Percentiles rank a stretch among this genome's conserved stretches.
These are phyloP conservation scores for Collybiopsis luxurians DNA, from an alignment of 768 basidiomycete species.

Conservation along the genomic window DNA sequence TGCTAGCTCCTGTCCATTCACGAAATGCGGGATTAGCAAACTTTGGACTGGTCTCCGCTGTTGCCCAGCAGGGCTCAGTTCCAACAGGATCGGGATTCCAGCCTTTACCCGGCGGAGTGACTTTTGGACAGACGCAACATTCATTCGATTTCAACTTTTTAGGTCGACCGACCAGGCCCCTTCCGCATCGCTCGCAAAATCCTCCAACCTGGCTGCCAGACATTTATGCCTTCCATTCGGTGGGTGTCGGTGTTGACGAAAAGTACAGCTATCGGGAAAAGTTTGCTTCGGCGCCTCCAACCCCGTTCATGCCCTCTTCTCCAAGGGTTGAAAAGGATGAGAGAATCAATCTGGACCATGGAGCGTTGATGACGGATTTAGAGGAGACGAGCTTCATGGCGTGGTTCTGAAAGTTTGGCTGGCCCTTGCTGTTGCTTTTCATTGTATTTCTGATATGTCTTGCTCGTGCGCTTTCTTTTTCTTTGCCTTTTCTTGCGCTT, in stretches of 20 bases:
- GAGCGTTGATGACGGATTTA: slow-evolving; percentile 51
- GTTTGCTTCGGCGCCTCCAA: slow-evolving; percentile 31
- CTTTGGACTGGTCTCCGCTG: not conserved
- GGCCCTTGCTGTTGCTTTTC: too few relatives aligned
- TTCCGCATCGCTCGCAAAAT: not conserved
- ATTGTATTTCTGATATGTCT: too few relatives aligned
- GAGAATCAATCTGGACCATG: slow-evolving; percentile 61
- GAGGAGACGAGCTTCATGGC: slow-evolving; percentile 68
- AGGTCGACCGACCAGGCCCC: not conserved
- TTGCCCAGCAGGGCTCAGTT: not conserved
- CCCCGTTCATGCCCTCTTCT: slow-evolving; percentile 43
- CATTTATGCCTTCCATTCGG: slow-evolving; percentile 42
- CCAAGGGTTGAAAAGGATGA: slow-evolving; percentile 53
- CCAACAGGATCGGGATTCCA: too few relatives aligned
- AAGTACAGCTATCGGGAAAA: slow-evolving; percentile 22
- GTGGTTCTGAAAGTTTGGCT: slow-evolving; percentile 65
- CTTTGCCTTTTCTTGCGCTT: not conserved
- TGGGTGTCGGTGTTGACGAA: slow-evolving; percentile 40
- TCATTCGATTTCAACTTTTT: not conserved
- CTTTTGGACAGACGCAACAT: not conserved
- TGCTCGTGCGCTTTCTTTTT: too few relatives aligned
- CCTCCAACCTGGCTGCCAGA: slow-evolving; percentile 37
- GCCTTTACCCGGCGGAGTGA: not conserved
- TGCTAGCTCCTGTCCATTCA: not conserved
- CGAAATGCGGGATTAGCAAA: not conserved